Base-by-base conservation (phyloP, 2,329 filamentous ascomycete species). In the Chaetomiaceae sp. region DNA sequence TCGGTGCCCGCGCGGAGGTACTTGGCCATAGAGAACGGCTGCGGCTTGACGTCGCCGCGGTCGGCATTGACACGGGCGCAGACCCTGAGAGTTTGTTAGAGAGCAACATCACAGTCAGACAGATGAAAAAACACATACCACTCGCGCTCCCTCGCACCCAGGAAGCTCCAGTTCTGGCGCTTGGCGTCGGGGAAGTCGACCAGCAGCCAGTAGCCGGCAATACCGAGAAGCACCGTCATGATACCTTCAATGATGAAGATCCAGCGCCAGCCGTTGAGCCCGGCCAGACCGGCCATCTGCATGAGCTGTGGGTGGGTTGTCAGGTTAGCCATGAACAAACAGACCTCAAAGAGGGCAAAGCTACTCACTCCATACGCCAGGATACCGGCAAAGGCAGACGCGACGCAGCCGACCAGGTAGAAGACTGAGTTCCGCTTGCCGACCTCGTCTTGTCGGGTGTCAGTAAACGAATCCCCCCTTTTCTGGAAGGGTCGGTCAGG, bases 341-440 rank as follows among this genome's bases (percentile, higher is more conserved):
- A 33, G 30, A 33, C 12, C 30, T 12, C 14, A 5, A 21, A 6
- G 17, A 23, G 19, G 12, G 13, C 10, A 20, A 12, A 4, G 7
- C 2, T 33, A 50, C 71, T 71, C 59, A 84, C 71, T 5, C 85
- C 86, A 48, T 81, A 89, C 12, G 86, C 83, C 2, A 89, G 72
- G 41, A 89, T 83, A 49, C 85, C 83, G 0, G 82, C 73, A 58
- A 85, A 84, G 2, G 81, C 85, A 0, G 81, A 77, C 0, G 85
- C 82, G 5, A 85, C 72, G 55, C 78, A 83, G 33, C 85, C 84
- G 5, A 87, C 72, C 14, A 88, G 74, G 63, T 87, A 88, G 61
- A 89, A 89, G 20, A 77, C 65, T 0, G 82, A 81, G 62, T 86
- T 87, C 44, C 85, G 74, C 64, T 84, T 85, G 44, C 85, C 83